Evolutionary conservation across 2,329 filamentous ascomycete genomes (phyloP).

Genomic region (Neophaeococcomyces mojaviensis): DNA sequence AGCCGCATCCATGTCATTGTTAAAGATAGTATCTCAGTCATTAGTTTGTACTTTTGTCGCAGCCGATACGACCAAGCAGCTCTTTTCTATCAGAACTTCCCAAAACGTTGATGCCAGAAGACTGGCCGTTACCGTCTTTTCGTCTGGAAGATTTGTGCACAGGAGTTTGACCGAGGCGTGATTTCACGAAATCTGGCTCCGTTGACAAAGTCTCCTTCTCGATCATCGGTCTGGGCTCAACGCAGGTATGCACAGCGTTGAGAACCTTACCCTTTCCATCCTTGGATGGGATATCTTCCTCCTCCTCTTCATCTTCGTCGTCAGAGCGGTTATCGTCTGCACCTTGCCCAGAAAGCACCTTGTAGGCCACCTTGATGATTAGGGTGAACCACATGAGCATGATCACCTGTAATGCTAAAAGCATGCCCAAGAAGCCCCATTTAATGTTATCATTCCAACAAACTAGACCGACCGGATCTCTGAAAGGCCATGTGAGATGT

Average conservation of each 20-base stretch:
- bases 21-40: background rate
- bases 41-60: constrained; percentile 23
- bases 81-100: constrained; percentile 24
- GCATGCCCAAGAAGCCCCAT: constrained; percentile 66
- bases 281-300: constrained; percentile 24
- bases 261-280: constrained; percentile 1
- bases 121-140: constrained; percentile 18
- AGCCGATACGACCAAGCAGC: constrained; percentile 28
- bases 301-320: constrained; percentile 65
- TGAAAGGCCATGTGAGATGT: constrained; percentile 68
- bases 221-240: constrained; percentile 12
- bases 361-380: constrained; percentile 75
- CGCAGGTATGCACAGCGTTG: background rate
- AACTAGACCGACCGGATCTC: constrained; percentile 61
- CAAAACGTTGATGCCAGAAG: constrained; percentile 21
- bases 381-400: constrained; percentile 83
- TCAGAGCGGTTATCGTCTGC: constrained; percentile 86
- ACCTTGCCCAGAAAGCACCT: constrained; percentile 65
- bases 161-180: constrained; percentile 11
- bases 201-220: constrained; percentile 20
- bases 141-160: constrained; percentile 10
- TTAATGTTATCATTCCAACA: constrained; percentile 72
- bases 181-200: constrained; percentile 14
- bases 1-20: too few species aligned
- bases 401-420: constrained; percentile 71